These are phyloP conservation scores for Daldinia eschscholtzii DNA, from an alignment of 2,329 filamentous ascomycete genomes.

Conservation along the genomic window DNA sequence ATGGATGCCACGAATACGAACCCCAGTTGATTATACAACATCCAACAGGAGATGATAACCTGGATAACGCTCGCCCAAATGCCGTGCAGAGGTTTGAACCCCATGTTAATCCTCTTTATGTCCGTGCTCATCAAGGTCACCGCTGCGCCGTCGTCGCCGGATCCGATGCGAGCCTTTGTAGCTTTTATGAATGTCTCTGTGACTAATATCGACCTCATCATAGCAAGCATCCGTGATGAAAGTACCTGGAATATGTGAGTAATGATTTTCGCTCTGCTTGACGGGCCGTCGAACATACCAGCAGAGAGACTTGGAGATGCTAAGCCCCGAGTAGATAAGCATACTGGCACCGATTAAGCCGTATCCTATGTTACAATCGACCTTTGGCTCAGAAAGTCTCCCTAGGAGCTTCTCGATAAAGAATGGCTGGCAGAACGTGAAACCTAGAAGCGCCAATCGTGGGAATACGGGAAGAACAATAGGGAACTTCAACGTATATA, in stretches of 20 bases:
- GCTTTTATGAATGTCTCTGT: neutral
- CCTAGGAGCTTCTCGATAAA: neutral
- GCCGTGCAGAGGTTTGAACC: neutral
- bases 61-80: neutral
- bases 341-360: neutral
- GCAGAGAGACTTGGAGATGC: neutral
- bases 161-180: neutral
- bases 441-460: neutral
- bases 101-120: neutral
- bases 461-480: neutral
- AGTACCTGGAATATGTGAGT: neutral
- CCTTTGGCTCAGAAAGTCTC: neutral
- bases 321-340: neutral
- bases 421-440: neutral
- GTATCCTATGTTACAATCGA: neutral
- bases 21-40: neutral
- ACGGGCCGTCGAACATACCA: neutral
- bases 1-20: neutral
- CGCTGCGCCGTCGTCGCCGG: neutral
- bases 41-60: neutral
- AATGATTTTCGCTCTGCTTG: neutral
- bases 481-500: neutral
- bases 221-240: neutral
- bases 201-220: neutral
- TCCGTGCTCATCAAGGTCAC: constrained; percentile 1